Conservation (phyloP, 2,329 filamentous ascomycete genomes). For the Stromatinia cepivora region DNA sequence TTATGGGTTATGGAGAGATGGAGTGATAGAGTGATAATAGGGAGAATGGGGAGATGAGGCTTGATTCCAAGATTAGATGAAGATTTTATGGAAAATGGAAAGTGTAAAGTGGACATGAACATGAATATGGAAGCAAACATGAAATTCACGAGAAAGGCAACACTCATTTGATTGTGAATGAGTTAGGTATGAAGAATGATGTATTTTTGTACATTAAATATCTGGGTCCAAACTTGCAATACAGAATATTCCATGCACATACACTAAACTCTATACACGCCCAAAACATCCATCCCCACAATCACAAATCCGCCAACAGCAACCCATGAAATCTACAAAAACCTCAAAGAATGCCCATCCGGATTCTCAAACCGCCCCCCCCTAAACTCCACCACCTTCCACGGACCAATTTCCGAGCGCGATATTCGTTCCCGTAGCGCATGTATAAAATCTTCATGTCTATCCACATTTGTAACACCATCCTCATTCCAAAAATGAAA, state of each 20-base stretch:
- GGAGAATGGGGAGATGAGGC: background rate
- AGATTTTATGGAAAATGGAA: background rate
- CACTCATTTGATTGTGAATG: no score
- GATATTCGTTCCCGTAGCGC: background rate
- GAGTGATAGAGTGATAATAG: background rate
- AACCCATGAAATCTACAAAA: background rate
- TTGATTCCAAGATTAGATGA: background rate
- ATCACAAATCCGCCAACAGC: background rate
- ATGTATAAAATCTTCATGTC: conserved; percentile 9
- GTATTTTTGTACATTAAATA: background rate
- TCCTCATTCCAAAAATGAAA: conserved; percentile 11
- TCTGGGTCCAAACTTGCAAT: background rate
- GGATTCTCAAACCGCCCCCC: background rate
- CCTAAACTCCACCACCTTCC: conserved; percentile 14
- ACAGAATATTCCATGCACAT: no score
- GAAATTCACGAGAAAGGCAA: no score
- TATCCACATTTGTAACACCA: background rate
- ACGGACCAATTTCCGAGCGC: conserved; percentile 7
- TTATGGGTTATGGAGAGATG: no score
- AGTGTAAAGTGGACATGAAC: background rate
- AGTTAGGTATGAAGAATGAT: background rate
- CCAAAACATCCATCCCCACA: no score
- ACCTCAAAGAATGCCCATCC: background rate
- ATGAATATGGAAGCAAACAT: background rate
- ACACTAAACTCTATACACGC: no score